phyloP scores from a whole-genome alignment of 352 stramenopile species.

The Pythium utonaiense region DNA sequence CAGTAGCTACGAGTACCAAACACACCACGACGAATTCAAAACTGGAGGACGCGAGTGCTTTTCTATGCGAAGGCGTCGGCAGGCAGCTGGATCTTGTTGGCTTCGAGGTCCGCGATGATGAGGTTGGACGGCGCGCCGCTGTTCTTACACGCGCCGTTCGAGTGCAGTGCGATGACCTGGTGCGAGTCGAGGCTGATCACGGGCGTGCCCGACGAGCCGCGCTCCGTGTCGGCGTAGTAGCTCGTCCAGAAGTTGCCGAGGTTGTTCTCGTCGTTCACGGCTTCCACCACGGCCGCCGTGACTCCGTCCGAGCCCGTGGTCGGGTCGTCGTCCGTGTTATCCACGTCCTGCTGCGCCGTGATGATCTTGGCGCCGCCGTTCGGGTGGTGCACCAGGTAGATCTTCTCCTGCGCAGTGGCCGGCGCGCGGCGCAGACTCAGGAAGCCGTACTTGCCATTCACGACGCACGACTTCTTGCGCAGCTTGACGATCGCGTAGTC shows the following conservation, averaged over 20 bases:
- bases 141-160: constrained; percentile 31
- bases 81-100: constrained; percentile 30
- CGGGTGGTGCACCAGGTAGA: constrained; percentile 33
- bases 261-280: constrained; percentile 26
- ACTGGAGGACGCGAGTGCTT: background rate
- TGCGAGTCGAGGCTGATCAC: constrained; percentile 25
- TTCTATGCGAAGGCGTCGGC: constrained; percentile 36
- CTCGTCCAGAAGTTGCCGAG: constrained; percentile 25
- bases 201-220: constrained; percentile 28
- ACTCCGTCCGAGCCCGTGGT: constrained; percentile 17
- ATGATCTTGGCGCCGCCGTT: constrained; percentile 33
- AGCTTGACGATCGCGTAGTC: constrained; percentile 43
- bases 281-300: constrained; percentile 18
- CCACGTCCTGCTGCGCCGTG: constrained; percentile 26
- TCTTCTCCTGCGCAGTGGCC: constrained; percentile 21
- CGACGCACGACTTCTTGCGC: constrained; percentile 23
- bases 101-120: constrained; percentile 36
- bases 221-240: constrained; percentile 36
- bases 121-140: constrained; percentile 32
- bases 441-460: constrained; percentile 33
- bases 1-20: background rate
- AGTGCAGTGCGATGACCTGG: constrained; percentile 31
- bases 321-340: constrained; percentile 30
- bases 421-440: constrained; percentile 19
- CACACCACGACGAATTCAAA: background rate